A percentile compares a stretch with the other conserved stretches of the same genome.
These are phyloP conservation scores for Brassica hybrid DNA, from an alignment of 441 rosid genomes.

Conservation along the genomic window DNA sequence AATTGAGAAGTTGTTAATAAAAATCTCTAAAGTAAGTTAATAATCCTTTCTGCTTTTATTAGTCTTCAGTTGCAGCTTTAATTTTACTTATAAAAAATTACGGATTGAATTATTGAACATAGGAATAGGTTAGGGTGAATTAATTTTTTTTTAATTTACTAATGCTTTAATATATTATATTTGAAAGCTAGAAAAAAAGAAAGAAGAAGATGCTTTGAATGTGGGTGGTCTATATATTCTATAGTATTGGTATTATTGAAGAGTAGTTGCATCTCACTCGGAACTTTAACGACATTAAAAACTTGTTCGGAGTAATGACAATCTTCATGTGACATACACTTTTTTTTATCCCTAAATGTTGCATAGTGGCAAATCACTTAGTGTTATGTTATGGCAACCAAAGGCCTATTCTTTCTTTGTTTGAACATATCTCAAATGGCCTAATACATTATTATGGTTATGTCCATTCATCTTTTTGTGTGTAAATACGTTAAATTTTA, in stretches of 20 bases:
- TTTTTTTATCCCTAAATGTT: slow-evolving; percentile 20
- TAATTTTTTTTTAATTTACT: slow-evolving; percentile 9
- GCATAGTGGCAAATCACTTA: slow-evolving; percentile 34
- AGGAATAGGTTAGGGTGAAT: slow-evolving; percentile 36
- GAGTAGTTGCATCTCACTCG: slow-evolving; percentile 40
- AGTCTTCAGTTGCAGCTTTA: slow-evolving; percentile 39
- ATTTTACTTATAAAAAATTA: slow-evolving; percentile 11
- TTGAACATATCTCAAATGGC: slow-evolving; percentile 1
- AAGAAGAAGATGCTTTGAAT: slow-evolving; percentile 40
- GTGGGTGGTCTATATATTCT: slow-evolving; percentile 27
- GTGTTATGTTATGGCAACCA: background rate
- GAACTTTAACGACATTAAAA: slow-evolving; percentile 21
- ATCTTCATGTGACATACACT: slow-evolving; percentile 29
- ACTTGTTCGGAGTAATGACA: slow-evolving; percentile 24
- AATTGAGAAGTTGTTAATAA: slow-evolving; percentile 31
- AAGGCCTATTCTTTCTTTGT: slow-evolving; percentile 1
- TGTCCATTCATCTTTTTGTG: too few relatives aligned
- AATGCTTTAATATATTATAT: slow-evolving; percentile 20
- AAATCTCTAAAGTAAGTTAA: slow-evolving; percentile 17
- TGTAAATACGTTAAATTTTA: too few relatives aligned
- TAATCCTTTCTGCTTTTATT: slow-evolving; percentile 9
- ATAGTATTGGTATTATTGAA: background rate
- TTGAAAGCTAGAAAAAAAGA: slow-evolving; percentile 4
- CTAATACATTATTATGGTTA: background rate
- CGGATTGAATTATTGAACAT: slow-evolving; percentile 32